Percentiles rank a stretch among this genome's conserved stretches.
Evolutionary conservation across 345 rosid genomes (phyloP).

Genomic region (Brassica incana): DNA sequence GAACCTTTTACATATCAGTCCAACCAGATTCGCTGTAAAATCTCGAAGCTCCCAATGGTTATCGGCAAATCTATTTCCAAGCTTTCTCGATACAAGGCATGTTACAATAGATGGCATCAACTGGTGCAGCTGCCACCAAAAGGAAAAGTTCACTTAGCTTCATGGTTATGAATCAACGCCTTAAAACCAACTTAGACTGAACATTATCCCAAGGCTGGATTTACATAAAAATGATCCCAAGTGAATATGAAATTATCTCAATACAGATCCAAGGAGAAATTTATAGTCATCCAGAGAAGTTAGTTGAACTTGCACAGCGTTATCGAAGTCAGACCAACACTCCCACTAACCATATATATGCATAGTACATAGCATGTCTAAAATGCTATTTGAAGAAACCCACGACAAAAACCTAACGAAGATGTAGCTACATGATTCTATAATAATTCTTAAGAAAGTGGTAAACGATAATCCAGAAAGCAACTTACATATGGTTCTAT

Average conservation of each 20-base stretch:
- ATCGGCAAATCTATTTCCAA: conserved; percentile 87
- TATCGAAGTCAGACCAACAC: conserved; percentile 7
- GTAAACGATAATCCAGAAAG: conserved; percentile 17
- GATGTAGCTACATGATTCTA: conserved; percentile 19
- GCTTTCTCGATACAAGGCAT: conserved; percentile 89
- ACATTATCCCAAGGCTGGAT: not conserved
- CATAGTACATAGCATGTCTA: not conserved
- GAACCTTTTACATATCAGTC: conserved; percentile 89
- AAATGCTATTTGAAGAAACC: conserved; percentile 6
- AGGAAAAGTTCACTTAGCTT: conserved; percentile 31
- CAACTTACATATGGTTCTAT: conserved; percentile 93
- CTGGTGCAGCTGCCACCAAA: conserved; percentile 82
- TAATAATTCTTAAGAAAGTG: not conserved
- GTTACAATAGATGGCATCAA: conserved; percentile 99
- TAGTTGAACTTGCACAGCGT: conserved; percentile 5
- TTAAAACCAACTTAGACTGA: conserved; percentile 4
- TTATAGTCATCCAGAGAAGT: not conserved
- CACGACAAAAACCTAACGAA: conserved; percentile 4
- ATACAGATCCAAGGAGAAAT: not conserved
- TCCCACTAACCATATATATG: not conserved
- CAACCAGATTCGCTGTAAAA: conserved; percentile 77
- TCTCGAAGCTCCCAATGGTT: conserved; percentile 98
- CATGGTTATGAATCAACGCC: not conserved
- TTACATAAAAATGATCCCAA: conserved; percentile 2
- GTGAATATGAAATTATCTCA: not conserved